Evolutionary conservation across 2,329 filamentous ascomycete genomes (phyloP).

Genomic region (Aspergillus eucalypticola): DNA sequence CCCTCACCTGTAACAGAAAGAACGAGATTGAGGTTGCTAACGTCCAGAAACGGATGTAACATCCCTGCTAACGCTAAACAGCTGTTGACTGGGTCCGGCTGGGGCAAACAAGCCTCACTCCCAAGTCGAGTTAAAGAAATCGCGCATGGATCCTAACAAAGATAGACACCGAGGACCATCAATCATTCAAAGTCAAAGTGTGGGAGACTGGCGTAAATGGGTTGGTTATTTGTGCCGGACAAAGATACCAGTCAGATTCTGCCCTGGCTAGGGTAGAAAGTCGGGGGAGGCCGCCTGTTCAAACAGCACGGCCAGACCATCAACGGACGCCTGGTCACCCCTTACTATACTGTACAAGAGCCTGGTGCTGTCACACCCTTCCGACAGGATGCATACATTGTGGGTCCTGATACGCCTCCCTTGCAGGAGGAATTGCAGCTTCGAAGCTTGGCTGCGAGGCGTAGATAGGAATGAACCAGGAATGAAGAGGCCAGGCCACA

Average conservation of each 20-base stretch:
- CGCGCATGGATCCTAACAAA: neutral
- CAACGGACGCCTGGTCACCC: neutral
- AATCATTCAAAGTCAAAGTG: neutral
- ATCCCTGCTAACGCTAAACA: slow-evolving; percentile 21
- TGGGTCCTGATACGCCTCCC: slow-evolving; percentile 7
- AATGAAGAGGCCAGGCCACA: neutral
- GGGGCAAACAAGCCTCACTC: neutral
- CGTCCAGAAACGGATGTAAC: slow-evolving; percentile 38
- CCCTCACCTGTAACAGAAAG: slow-evolving; percentile 35
- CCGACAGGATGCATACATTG: neutral
- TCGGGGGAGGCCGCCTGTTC: neutral
- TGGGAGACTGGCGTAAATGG: neutral
- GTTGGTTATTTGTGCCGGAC: neutral
- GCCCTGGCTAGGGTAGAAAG: neutral
- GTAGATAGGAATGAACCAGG: neutral
- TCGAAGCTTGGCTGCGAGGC: slow-evolving; percentile 7
- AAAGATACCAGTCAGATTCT: neutral
- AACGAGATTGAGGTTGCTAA: slow-evolving; percentile 38
- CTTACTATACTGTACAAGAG: neutral
- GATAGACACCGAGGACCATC: neutral
- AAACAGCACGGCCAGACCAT: neutral
- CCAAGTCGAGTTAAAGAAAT: neutral
- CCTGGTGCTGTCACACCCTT: neutral
- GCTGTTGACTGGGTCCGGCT: neutral
- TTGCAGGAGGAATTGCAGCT: slow-evolving; percentile 8